These are phyloP conservation scores for Dendrocalamus sinicus DNA, from an alignment of 176 grass and related monocot genomes.

Conservation along the genomic window DNA sequence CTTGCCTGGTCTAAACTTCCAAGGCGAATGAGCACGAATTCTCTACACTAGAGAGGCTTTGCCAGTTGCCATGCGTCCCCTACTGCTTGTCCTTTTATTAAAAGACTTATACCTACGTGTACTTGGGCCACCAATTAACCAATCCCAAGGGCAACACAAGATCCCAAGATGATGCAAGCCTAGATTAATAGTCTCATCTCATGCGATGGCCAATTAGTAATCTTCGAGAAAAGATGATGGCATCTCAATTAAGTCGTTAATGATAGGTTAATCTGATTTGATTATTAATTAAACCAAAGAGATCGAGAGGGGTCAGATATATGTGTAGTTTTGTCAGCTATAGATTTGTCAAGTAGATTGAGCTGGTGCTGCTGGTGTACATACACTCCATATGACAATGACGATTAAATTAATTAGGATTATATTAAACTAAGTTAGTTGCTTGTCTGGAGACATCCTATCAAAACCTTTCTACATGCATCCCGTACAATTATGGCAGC, in stretches of 20 bases:
- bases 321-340: conserved; percentile 44
- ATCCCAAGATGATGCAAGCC: conserved; percentile 74
- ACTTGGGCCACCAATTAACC: conserved; percentile 57
- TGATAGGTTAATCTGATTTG: conserved; percentile 18
- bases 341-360: conserved; percentile 44
- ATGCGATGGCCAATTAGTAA: conserved; percentile 25
- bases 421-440: conserved; percentile 52
- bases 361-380: conserved; percentile 31
- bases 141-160: conserved; percentile 59
- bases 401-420: conserved; percentile 37
- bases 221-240: conserved; percentile 39
- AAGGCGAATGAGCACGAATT: conserved; percentile 20
- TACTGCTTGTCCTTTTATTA: conserved; percentile 58
- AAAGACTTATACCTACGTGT: conserved; percentile 63
- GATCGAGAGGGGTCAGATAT: background rate
- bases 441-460: conserved; percentile 63
- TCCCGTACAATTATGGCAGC: conserved; percentile 58
- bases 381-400: conserved; percentile 15
- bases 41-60: conserved; percentile 24
- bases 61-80: conserved; percentile 49
- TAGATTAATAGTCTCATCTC: conserved; percentile 40
- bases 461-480: conserved; percentile 53
- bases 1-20: conserved; percentile 42
- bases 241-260: conserved; percentile 2
- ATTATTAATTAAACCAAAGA: conserved; percentile 4